phyloP scores from a whole-genome alignment of 2,329 filamentous ascomycete species.

The Sordariomycetes sp. region DNA sequence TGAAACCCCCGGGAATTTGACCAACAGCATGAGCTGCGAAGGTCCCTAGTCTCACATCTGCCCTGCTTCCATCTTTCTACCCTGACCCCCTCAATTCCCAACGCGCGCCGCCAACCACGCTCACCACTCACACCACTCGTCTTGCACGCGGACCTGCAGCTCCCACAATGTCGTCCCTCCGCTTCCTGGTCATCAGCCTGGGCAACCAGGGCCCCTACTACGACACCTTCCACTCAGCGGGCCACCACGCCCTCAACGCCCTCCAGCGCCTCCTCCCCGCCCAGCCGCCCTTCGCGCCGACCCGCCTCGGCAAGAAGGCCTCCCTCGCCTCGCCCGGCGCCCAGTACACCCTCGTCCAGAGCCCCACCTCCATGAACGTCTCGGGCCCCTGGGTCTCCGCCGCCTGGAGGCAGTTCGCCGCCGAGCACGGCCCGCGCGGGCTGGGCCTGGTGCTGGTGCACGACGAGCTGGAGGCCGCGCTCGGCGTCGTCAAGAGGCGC shows the following conservation, averaged over 20 bases:
- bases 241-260: constrained; percentile 63
- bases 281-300: constrained; percentile 37
- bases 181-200: constrained; percentile 71
- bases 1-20: too few species aligned
- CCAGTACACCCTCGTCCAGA: constrained; percentile 62
- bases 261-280: constrained; percentile 38
- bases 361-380: constrained; percentile 72
- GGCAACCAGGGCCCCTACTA: constrained; percentile 73
- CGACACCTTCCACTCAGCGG: constrained; percentile 76
- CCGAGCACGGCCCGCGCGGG: constrained; percentile 16
- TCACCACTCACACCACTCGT: not conserved
- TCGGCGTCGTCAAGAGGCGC: constrained; percentile 57
- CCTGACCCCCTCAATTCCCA: not conserved
- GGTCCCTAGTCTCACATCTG: too few species aligned
- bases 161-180: not conserved
- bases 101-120: not conserved
- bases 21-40: too few species aligned
- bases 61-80: too few species aligned
- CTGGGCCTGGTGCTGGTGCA: constrained; percentile 63
- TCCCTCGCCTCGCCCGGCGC: constrained; percentile 34
- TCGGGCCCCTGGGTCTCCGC: constrained; percentile 60
- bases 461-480: constrained; percentile 69
- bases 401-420: constrained; percentile 50
- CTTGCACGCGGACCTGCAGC: too few species aligned
- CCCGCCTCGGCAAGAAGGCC: constrained; percentile 37